Base-by-base conservation (phyloP, 192 early-diverging fungal species). In the Coemansia reversa region DNA sequence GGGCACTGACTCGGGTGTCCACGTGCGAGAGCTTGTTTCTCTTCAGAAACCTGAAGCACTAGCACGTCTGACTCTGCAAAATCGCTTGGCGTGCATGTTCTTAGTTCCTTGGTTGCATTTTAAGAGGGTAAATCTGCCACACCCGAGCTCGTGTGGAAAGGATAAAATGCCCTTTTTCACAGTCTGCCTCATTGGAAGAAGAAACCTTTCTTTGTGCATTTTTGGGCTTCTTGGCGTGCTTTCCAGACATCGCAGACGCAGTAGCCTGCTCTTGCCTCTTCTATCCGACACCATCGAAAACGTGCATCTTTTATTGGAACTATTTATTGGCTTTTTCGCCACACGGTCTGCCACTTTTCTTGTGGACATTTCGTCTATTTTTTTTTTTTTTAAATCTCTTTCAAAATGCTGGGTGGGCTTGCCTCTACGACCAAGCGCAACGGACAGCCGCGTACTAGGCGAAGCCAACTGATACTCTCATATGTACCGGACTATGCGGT, bases 401-500 rank as follows among this genome's bases (percentile, higher is more conserved):
- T 29, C 28, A 64, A 2, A 22, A 32, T 18, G 28, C 55, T 75
- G 59, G 29, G 64, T 50, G 62, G 74, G 29, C 58, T 65, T 18
- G 23, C 57, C 62, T 48, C 54, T 2, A 28, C 63, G 18, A 70
- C 63, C 24, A 56, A 50, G 32, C 57, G 67, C 19, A 63, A 53
- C 62, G 70, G 75, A 19, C 63, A 64, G 56, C 72, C 64, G 32
- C 76, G 73, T 27, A 24, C 73, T 16, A 76, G 81, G 24, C 45
- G 54, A 51, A 75, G 29, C 66, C 84, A 45, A 32, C 73, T 72
- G 61, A 63, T 76, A 23, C 71, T 71, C 69, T 83, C 69, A 22
- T 78, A 74, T 61, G 67, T 66, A 70, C 75, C 65, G 49, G 82
- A 84, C 78, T 88, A 87, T 68, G 47, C 84, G 8, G 58, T 90